Evolutionary conservation across 495 filamentous ascomycete species (phyloP).

Genomic region (Schizothecium vesticola): DNA sequence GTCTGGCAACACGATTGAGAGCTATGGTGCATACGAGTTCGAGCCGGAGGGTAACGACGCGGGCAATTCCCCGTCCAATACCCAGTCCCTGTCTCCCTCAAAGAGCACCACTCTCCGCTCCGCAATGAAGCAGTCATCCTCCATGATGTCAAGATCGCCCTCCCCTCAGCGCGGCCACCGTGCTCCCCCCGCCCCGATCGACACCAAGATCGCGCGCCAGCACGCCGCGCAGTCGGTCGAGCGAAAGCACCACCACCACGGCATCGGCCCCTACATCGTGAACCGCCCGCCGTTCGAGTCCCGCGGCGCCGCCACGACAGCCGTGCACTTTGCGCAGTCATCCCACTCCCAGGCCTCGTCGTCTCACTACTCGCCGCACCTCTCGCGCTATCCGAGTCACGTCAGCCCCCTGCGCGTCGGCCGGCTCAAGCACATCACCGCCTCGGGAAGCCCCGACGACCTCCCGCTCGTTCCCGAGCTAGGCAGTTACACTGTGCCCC

Average conservation of each 20-base stretch:
- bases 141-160: background rate
- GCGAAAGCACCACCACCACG: background rate
- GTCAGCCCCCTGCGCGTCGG: constrained; percentile 25
- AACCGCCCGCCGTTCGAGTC: background rate
- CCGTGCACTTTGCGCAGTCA: background rate
- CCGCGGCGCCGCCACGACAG: background rate
- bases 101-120: background rate
- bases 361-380: constrained; percentile 26
- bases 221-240: constrained; percentile 1
- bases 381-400: background rate
- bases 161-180: background rate
- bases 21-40: background rate
- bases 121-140: background rate
- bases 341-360: background rate
- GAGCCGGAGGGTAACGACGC: background rate
- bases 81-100: background rate
- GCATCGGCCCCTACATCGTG: background rate
- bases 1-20: background rate
- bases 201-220: constrained; percentile 15
- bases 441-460: background rate
- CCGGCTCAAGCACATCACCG: constrained; percentile 5
- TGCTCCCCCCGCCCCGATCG: background rate
- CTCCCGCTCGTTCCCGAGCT: constrained; percentile 1
- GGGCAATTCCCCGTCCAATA: background rate
- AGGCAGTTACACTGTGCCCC: constrained; percentile 11